These are phyloP conservation scores for Suhomyces bokatorum DNA, from an alignment of 1,139 yeast genomes.

Conservation along the genomic window DNA sequence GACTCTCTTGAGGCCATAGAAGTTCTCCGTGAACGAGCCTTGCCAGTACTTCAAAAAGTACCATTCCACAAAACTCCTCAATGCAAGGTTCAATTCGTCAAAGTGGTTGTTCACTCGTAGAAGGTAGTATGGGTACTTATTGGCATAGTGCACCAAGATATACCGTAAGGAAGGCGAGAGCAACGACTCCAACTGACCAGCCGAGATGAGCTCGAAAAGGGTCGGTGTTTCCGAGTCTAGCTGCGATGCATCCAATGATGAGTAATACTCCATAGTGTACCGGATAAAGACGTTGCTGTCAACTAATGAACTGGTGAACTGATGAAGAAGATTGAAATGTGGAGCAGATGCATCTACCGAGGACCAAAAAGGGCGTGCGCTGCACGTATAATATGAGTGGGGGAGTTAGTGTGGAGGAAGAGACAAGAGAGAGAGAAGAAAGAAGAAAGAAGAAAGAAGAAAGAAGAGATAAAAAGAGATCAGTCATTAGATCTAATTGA, in stretches of 20 bases:
- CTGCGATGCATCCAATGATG: constrained; percentile 74
- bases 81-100: constrained; percentile 69
- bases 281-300: constrained; percentile 47
- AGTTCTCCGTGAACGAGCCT: constrained; percentile 86
- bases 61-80: constrained; percentile 73
- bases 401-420: not conserved
- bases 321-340: constrained; percentile 3
- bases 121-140: constrained; percentile 70
- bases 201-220: constrained; percentile 77
- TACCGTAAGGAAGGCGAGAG: constrained; percentile 83
- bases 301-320: constrained; percentile 28
- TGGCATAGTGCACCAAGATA: constrained; percentile 79
- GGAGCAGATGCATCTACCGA: constrained; percentile 5
- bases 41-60: constrained; percentile 74
- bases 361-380: constrained; percentile 10
- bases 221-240: constrained; percentile 79
- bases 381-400: not conserved
- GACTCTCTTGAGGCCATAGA: constrained; percentile 82
- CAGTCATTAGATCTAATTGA: too few relatives aligned
- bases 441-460: too few relatives aligned
- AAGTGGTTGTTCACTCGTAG: constrained; percentile 64
- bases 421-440: too few relatives aligned
- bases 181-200: constrained; percentile 74
- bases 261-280: constrained; percentile 72
- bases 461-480: too few relatives aligned